These are phyloP conservation scores for Tetratostichococcus sp. DNA, from an alignment of 139 green algal species.

Conservation along the genomic window DNA sequence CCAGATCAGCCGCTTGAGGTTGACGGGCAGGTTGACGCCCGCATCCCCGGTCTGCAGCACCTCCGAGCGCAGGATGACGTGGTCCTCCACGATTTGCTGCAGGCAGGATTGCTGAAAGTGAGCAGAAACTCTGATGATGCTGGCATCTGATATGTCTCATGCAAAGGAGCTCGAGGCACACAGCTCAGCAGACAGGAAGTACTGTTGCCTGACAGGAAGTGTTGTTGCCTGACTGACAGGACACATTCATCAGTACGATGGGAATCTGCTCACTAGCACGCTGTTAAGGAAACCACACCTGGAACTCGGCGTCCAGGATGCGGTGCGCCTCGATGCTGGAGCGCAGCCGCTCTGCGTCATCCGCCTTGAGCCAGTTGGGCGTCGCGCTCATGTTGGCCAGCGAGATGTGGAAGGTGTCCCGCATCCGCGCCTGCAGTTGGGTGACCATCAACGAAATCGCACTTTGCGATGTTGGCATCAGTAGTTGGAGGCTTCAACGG, in stretches of 20 bases:
- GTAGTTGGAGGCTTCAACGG: too few relatives aligned
- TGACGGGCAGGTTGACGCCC: slow-evolving; percentile 84
- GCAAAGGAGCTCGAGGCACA: too few relatives aligned
- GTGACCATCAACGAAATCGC: too few relatives aligned
- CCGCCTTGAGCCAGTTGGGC: slow-evolving; percentile 59
- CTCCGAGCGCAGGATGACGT: slow-evolving; percentile 72
- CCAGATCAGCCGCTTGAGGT: slow-evolving; percentile 87
- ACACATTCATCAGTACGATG: too few relatives aligned
- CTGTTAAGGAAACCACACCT: too few relatives aligned
- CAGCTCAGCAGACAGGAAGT: too few relatives aligned
- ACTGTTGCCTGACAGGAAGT: too few relatives aligned
- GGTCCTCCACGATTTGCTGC: slow-evolving; percentile 53
- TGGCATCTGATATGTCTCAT: background rate
- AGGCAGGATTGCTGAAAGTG: too few relatives aligned
- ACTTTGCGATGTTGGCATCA: too few relatives aligned
- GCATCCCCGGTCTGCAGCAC: slow-evolving; percentile 76
- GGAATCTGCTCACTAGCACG: too few relatives aligned
- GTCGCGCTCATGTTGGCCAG: slow-evolving; percentile 46
- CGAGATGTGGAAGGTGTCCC: slow-evolving; percentile 43
- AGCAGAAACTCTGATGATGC: too few relatives aligned
- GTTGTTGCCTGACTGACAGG: too few relatives aligned
- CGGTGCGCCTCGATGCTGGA: slow-evolving; percentile 37
- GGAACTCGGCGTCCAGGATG: slow-evolving; percentile 45
- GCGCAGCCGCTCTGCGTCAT: slow-evolving; percentile 53
- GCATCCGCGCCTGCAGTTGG: slow-evolving; percentile 13